A percentile compares a stretch with the other conserved stretches of the same genome.
These are phyloP conservation scores for Alternaria tenuissima DNA, from an alignment of 2,329 filamentous ascomycete genomes.

Conservation along the genomic window DNA sequence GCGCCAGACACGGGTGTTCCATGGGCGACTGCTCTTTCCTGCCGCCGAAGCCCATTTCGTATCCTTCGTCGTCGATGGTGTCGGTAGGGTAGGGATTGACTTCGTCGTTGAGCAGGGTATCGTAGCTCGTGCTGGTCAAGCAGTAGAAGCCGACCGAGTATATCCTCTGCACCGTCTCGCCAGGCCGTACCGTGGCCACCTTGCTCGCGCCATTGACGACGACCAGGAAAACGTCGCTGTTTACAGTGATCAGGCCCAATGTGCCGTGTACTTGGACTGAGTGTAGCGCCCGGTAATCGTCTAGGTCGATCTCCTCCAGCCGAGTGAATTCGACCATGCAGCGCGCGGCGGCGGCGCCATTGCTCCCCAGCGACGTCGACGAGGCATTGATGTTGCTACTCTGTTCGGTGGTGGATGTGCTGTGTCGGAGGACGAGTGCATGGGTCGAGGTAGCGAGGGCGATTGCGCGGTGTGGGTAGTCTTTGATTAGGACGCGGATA, in stretches of 20 bases:
- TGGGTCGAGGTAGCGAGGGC: constrained; percentile 82
- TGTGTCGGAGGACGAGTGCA: constrained; percentile 85
- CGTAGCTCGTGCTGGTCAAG: constrained; percentile 84
- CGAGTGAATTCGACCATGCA: constrained; percentile 91
- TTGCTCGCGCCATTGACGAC: constrained; percentile 82
- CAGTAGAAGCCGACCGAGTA: constrained; percentile 90
- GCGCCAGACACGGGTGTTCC: constrained; percentile 87
- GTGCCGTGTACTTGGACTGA: constrained; percentile 82
- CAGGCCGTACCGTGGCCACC: constrained; percentile 83
- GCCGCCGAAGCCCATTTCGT: constrained; percentile 58
- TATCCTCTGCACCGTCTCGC: constrained; percentile 90
- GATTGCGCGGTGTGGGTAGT: constrained; percentile 86
- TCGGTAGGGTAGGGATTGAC: constrained; percentile 64
- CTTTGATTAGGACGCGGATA: constrained; percentile 83
- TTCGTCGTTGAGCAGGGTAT: constrained; percentile 72
- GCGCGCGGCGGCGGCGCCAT: constrained; percentile 56
- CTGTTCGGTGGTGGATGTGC: constrained; percentile 67
- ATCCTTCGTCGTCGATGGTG: constrained; percentile 62
- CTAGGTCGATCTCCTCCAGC: constrained; percentile 70
- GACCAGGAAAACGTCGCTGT: constrained; percentile 86
- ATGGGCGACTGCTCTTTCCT: constrained; percentile 73
- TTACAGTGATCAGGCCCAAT: constrained; percentile 83
- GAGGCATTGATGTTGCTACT: constrained; percentile 64
- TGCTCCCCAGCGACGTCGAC: constrained; percentile 59
- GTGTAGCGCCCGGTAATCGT: constrained; percentile 78